These are phyloP conservation scores for Phytophthora tentaculata DNA, from an alignment of 352 stramenopile species.

Conservation along the genomic window DNA sequence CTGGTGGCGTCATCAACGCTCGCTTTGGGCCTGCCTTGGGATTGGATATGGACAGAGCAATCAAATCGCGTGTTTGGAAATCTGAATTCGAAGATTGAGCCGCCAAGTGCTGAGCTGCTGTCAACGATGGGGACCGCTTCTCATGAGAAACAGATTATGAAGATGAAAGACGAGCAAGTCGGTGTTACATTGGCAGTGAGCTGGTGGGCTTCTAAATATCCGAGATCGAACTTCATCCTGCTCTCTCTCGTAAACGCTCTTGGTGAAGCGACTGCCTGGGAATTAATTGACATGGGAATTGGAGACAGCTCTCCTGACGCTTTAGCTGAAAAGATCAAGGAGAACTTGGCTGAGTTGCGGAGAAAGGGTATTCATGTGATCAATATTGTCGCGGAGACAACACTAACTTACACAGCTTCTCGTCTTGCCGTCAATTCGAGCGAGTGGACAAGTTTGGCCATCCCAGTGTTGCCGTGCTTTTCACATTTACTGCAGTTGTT, in stretches of 20 bases:
- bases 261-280: conserved; percentile 62
- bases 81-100: conserved; percentile 34
- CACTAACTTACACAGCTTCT: conserved; percentile 46
- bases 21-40: conserved; percentile 48
- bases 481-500: conserved; percentile 57
- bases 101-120: conserved; percentile 32
- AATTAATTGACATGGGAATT: conserved; percentile 63
- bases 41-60: conserved; percentile 69
- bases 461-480: conserved; percentile 72
- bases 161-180: conserved; percentile 64
- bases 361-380: conserved; percentile 66
- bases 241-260: conserved; percentile 77
- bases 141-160: conserved; percentile 61
- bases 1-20: conserved; percentile 56
- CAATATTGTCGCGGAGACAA: conserved; percentile 70
- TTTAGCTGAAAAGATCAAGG: conserved; percentile 62
- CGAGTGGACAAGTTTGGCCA: conserved; percentile 45
- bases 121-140: conserved; percentile 22
- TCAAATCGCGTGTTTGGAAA: conserved; percentile 41
- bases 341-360: conserved; percentile 45
- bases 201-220: conserved; percentile 59
- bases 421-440: conserved; percentile 48
- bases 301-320: conserved; percentile 46
- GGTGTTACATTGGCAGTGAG: conserved; percentile 75
- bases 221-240: conserved; percentile 58